Evolutionary conservation across 371 early-diverging fungal species (phyloP), one percentile per base, ranked within the genome.

Genomic region (Saksenaea oblongispora): DNA sequence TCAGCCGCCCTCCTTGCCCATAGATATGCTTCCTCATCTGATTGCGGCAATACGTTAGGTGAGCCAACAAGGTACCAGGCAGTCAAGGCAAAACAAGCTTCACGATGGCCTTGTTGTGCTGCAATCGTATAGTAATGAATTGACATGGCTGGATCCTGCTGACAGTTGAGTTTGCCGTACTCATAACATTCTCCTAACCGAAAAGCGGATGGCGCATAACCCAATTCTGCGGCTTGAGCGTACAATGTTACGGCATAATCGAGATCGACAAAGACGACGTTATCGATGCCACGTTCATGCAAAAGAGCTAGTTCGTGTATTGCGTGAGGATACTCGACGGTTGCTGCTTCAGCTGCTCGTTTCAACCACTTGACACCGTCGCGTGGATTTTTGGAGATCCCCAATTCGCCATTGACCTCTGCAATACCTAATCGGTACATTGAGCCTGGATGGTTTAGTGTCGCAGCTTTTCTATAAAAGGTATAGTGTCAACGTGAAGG

Each of bases 41-140:
- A 88, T 70, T 92, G 93, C 22, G 85, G 87, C 34, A 96, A 63
- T 2, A 93, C 86, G 2, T 89, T 89, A 5, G 80, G 82, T 5
- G 89, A 89, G 7, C 96, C 96, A 0, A 94, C 93, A 18, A 96
- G 69, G 69, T 95, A 96, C 94, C 95, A 96, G 37, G 93, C 93
- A 0, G 94, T 90, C 37, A 96, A 73, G 5, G 93, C 93, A 64
- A 96, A 88, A 63, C 93, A 90, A 14, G 94, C 94, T 63, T 95
- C 95, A 0, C 92, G 89, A 64, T 97, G 92, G n/a, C 93, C 92
- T 66, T 93, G 90, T 63, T 93, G 89, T 13, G 97, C 95, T 0
- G 95, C 93, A 65, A 90, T 78, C 1, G 87, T 84, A 57, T 91
- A 92, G 63, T 85, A 92, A 59, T 87, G 89, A 59, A 91, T 87